Percentiles rank a stretch among this genome's conserved stretches.
Evolutionary conservation across 2,329 filamentous ascomycete genomes (phyloP).

Genomic region (Colletotrichum theobromicola): DNA sequence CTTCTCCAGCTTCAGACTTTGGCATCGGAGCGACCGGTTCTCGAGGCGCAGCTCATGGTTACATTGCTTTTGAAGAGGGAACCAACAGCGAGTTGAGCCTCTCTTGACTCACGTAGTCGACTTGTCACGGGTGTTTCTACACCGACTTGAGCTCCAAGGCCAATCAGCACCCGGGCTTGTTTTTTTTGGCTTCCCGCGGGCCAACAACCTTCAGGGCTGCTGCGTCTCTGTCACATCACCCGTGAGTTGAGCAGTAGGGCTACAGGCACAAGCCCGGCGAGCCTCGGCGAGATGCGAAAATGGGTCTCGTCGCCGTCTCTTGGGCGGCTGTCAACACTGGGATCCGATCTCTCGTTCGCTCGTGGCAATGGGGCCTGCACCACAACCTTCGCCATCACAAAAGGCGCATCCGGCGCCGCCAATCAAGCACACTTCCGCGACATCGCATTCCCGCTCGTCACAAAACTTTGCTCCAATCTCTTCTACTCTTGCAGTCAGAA

Average conservation of each 20-base stretch:
- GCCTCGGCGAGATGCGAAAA: background rate
- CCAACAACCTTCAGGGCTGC: background rate
- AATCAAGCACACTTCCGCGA: background rate
- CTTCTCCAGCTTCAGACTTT: background rate
- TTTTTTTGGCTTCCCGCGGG: background rate
- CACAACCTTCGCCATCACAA: background rate
- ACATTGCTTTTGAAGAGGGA: background rate
- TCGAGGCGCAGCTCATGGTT: background rate
- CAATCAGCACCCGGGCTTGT: background rate
- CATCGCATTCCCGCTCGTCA: background rate
- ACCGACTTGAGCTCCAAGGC: background rate
- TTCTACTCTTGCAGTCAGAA: background rate
- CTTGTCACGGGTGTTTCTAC: background rate
- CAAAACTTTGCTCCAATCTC: background rate
- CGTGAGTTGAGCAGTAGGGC: background rate
- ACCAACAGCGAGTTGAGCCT: conserved; percentile 1
- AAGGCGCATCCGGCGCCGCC: conserved; percentile 5
- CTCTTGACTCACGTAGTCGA: conserved; percentile 12
- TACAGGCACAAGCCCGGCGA: background rate
- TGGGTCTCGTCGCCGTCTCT: background rate
- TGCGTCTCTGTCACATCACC: background rate
- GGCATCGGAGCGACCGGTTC: background rate
- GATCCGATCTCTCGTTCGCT: background rate
- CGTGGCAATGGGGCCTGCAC: conserved; percentile 4
- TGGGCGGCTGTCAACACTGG: background rate